phyloP scores from a whole-genome alignment of 2,329 filamentous ascomycete genomes.

The Penicillium sclerotigenum region DNA sequence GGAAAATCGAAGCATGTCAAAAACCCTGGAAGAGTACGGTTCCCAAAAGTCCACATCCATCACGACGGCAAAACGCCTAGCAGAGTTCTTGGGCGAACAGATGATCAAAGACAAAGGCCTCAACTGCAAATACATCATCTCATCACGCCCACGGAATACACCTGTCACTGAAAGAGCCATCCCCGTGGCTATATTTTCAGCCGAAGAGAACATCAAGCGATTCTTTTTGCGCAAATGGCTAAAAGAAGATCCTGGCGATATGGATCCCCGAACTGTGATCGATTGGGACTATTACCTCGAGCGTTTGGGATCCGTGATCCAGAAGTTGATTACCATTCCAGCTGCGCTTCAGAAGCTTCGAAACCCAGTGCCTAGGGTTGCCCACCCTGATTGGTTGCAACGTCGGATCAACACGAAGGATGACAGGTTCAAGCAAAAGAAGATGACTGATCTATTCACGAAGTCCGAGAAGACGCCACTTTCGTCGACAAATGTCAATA shows the following conservation, averaged over 20 bases:
- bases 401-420: constrained; percentile 91
- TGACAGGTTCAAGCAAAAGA: constrained; percentile 97
- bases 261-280: constrained; percentile 82
- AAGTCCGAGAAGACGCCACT: constrained; percentile 62
- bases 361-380: constrained; percentile 89
- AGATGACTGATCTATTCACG: constrained; percentile 88
- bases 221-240: constrained; percentile 93
- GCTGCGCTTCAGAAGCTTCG: constrained; percentile 91
- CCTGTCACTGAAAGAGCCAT: constrained; percentile 93
- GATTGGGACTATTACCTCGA: constrained; percentile 99
- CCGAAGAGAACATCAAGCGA: constrained; percentile 81
- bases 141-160: constrained; percentile 76
- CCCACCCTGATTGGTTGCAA: constrained; percentile 96
- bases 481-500: constrained; percentile 67
- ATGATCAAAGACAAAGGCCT: constrained; percentile 99
- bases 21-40: constrained; percentile 95
- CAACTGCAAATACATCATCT: constrained; percentile 99
- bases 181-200: constrained; percentile 95
- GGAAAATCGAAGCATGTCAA: constrained; percentile 97
- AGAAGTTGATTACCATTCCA: constrained; percentile 98
- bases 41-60: constrained; percentile 98
- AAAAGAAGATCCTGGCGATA: constrained; percentile 85
- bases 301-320: constrained; percentile 91
- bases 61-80: constrained; percentile 89
- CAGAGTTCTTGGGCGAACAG: constrained; percentile 93